Evolutionary conservation across 75 land plant genomes (phyloP).

Genomic region (Picea glauca): DNA sequence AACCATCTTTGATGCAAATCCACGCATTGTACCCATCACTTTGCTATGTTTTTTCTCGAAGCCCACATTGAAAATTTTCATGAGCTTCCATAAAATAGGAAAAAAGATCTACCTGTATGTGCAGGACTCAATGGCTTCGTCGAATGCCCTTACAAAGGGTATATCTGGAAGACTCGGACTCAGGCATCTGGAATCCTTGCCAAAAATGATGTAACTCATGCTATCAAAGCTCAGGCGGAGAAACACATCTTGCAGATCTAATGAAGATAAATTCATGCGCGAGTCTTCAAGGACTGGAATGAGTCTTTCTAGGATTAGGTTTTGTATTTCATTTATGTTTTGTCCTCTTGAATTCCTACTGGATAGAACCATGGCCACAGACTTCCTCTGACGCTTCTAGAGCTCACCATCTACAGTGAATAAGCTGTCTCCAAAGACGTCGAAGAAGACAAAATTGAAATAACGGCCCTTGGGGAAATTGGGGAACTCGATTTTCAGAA

Average conservation of each 20-base stretch:
- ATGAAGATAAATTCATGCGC: background rate
- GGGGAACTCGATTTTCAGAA: constrained; percentile 21
- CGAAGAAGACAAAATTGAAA: constrained; percentile 16
- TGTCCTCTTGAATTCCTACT: constrained; percentile 37
- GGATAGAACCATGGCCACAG: constrained; percentile 47
- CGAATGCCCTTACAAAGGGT: constrained; percentile 73
- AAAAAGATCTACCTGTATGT: constrained; percentile 58
- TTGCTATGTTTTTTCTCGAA: constrained; percentile 33
- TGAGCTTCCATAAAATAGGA: constrained; percentile 51
- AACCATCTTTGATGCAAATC: constrained; percentile 51
- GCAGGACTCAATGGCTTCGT: constrained; percentile 65
- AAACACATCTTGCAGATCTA: constrained; percentile 62
- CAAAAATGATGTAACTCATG: constrained; percentile 72
- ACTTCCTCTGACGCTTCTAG: constrained; percentile 12
- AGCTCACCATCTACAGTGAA: constrained; percentile 18
- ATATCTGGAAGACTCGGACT: constrained; percentile 45
- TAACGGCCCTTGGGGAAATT: constrained; percentile 26
- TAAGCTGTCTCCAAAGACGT: constrained; percentile 24
- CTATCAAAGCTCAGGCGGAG: constrained; percentile 72
- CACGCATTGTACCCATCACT: constrained; percentile 39
- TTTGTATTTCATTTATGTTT: constrained; percentile 36
- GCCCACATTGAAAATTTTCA: constrained; percentile 43
- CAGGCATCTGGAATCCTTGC: constrained; percentile 66
- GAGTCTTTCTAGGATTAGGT: constrained; percentile 48
- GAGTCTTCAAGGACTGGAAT: constrained; percentile 40